Conservation (phyloP, 2,329 filamentous ascomycete species). For the Ceratocystis albifundus region DNA sequence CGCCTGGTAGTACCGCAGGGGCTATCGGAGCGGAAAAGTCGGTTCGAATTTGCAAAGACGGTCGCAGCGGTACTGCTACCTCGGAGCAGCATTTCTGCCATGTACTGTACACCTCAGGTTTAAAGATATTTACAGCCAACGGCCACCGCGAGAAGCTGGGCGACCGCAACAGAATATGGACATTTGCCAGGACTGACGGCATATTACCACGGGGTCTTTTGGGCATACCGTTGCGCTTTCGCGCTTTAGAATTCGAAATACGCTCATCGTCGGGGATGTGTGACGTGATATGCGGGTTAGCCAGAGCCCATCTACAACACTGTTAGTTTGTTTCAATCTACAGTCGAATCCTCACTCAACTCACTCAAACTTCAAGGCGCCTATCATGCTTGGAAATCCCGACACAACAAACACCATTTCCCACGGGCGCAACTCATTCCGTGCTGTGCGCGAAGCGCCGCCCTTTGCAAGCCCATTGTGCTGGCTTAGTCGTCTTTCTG, state of each 20-base stretch:
- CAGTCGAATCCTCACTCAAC: constrained; percentile 28
- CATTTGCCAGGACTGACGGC: constrained; percentile 59
- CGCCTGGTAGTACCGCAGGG: constrained; percentile 4
- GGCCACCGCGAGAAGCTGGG: constrained; percentile 77
- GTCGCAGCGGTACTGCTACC: constrained; percentile 37
- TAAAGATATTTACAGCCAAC: constrained; percentile 67
- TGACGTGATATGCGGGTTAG: constrained; percentile 67
- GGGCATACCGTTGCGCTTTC: constrained; percentile 44
- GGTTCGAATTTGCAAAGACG: constrained; percentile 42
- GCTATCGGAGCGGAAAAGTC: constrained; percentile 38
- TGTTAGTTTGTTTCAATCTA: constrained; percentile 1
- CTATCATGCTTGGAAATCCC: constrained; percentile 77
- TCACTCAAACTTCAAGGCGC: constrained; percentile 88
- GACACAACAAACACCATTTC: constrained; percentile 79
- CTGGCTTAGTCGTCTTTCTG: constrained; percentile 70
- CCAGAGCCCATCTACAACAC: constrained; percentile 68
- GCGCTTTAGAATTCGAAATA: constrained; percentile 42
- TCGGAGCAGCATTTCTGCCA: constrained; percentile 53
- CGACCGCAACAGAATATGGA: constrained; percentile 69
- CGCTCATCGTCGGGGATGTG: constrained; percentile 59
- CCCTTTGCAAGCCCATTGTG: constrained; percentile 81
- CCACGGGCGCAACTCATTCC: constrained; percentile 64
- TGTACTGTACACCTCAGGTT: constrained; percentile 51
- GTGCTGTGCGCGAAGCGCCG: constrained; percentile 66
- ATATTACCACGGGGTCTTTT: constrained; percentile 50